These are phyloP conservation scores for Castanea sativa DNA, from an alignment of 306 rosid species.

Conservation along the genomic window DNA sequence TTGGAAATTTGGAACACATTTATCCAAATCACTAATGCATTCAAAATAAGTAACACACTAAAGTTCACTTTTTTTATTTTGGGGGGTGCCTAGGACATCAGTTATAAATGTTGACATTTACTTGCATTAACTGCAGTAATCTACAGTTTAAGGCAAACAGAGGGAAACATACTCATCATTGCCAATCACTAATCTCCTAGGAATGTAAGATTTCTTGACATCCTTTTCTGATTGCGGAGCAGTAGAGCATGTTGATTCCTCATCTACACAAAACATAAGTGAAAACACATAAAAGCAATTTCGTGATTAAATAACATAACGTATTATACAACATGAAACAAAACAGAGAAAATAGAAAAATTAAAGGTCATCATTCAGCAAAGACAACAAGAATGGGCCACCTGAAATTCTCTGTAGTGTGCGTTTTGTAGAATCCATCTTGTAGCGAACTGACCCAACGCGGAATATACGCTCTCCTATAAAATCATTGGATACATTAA, in stretches of 20 bases:
- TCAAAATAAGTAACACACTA: conserved; percentile 12
- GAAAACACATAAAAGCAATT: conserved; percentile 15
- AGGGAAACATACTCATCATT: conserved; percentile 79
- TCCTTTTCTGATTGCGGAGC: conserved; percentile 44
- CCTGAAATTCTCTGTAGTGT: conserved; percentile 87
- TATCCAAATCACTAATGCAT: conserved; percentile 2
- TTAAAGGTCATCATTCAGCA: conserved; percentile 5
- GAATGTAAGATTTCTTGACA: conserved; percentile 63
- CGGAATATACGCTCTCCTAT: conserved; percentile 83
- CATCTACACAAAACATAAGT: conserved; percentile 48
- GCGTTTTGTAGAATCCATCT: conserved; percentile 84
- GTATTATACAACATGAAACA: conserved; percentile 3
- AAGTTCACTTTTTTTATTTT: not conserved
- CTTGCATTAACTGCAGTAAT: conserved; percentile 14
- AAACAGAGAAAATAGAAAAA: conserved; percentile 3
- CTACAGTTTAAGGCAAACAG: conserved; percentile 4
- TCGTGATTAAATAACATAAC: conserved; percentile 4
- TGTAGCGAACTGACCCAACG: conserved; percentile 64
- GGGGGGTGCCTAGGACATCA: not conserved
- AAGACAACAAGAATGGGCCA: conserved; percentile 22
- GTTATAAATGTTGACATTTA: conserved; percentile 20
- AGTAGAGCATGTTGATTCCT: conserved; percentile 48
- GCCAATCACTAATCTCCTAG: conserved; percentile 90
- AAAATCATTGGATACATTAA: conserved; percentile 34
- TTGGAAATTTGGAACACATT: conserved; percentile 17